phyloP scores from a whole-genome alignment of 2,329 filamentous ascomycete genomes.

The Fusarium irregulare region DNA sequence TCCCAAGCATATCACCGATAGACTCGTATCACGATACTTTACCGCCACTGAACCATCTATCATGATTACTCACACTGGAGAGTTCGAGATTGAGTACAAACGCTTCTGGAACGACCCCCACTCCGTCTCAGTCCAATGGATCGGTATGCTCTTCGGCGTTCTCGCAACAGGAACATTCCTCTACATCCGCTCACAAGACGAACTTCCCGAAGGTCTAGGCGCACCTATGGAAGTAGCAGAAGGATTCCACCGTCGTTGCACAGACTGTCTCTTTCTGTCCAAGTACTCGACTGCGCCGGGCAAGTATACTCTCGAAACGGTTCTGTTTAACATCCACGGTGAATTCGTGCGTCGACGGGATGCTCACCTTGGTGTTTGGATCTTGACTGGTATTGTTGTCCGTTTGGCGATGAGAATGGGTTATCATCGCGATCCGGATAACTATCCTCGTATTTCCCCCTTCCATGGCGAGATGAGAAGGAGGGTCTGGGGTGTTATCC shows the following conservation, averaged over 20 bases:
- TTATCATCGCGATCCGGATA: conserved; percentile 33
- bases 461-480: conserved; percentile 39
- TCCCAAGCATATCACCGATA: conserved; percentile 18
- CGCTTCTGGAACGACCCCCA: conserved; percentile 28
- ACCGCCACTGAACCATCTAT: conserved; percentile 28
- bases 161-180: conserved; percentile 28
- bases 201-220: conserved; percentile 13
- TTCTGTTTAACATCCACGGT: conserved; percentile 28
- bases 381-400: conserved; percentile 20
- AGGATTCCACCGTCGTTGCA: conserved; percentile 24
- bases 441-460: conserved; percentile 11
- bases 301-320: conserved; percentile 23
- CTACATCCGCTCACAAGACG: conserved; percentile 28
- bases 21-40: conserved; percentile 36
- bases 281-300: conserved; percentile 28
- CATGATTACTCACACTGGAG: conserved; percentile 27
- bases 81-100: conserved; percentile 37
- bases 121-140: conserved; percentile 17
- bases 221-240: conserved; percentile 19
- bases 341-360: conserved; percentile 32
- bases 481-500: conserved; percentile 25
- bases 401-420: conserved; percentile 39
- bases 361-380: conserved; percentile 31
- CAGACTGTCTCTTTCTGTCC: conserved; percentile 32
- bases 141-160: conserved; percentile 30